Base-by-base conservation (phyloP, 176 grass and related monocot genomes). In the Juncus inflexus region DNA sequence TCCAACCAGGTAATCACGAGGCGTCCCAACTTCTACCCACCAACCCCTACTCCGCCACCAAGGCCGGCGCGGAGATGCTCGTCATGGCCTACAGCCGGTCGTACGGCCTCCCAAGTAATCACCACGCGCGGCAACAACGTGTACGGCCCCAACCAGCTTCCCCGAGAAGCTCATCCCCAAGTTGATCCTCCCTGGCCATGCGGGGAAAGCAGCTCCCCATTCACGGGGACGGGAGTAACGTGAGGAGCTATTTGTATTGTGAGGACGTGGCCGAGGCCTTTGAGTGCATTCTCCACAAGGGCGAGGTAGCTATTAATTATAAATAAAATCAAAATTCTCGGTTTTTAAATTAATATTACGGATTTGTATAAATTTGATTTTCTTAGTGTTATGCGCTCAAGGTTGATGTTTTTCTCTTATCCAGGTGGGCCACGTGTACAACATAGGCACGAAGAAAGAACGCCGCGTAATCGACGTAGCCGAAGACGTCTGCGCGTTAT, bases 111-210 rank as follows among this genome's bases (percentile, higher is more conserved):
- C 87, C 87, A 16, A 16, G 87, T 85, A 41, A 90, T 90, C 52
- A 90, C 87, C 11, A 90, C 87, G 10, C 62, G 87, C 37, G 87
- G 87, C 53, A 91, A 91, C 68, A 91, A 91, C 72, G 89, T 91
- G 7, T 91, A 87, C 51, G 87, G 87, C 12, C 78, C 80, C 59
- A 87, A 91, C 74, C 84, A 91, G 35, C n/a, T 91, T 91, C 45
- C 89, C 89, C 42, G 89, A 87, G 74, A 87, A 91, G n/a, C 78
- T 91, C 54, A 91, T 91, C 58, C 89, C 89, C 40, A 91, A 91
- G 37, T 91, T 84, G 50, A 79, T 87, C 72, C 78, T 87, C 35
- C 35, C 69, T 91, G 40, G 84, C 89, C 38, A 87, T 86, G 87
- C 62, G 72, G 58, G 83, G 87, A 6, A 52, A 68, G 73, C 76